Conservation (phyloP, 1,284 basidiomycete species). For the Taiwanofungus camphoratus region DNA sequence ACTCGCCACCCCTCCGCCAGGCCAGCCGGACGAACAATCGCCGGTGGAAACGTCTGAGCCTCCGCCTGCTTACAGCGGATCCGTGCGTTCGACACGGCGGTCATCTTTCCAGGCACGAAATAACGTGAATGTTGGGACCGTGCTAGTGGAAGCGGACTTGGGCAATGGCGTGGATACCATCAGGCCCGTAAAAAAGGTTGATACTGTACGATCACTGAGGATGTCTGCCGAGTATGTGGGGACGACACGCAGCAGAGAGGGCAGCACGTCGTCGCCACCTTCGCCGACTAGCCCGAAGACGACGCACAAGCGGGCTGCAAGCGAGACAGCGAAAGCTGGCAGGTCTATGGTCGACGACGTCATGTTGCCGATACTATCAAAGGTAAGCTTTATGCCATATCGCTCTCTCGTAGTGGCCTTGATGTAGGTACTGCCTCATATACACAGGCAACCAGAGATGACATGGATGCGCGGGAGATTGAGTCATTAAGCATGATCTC, state of each 20-base stretch:
- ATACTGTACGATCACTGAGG: conserved; percentile 71
- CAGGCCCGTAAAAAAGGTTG: conserved; percentile 88
- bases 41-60: conserved; percentile 26
- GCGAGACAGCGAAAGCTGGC: conserved; percentile 64
- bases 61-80: conserved; percentile 33
- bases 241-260: conserved; percentile 51
- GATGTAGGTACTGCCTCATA: neutral
- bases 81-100: conserved; percentile 41
- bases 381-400: conserved; percentile 46
- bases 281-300: conserved; percentile 38
- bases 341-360: conserved; percentile 74
- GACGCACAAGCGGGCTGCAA: conserved; percentile 41
- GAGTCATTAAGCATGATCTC: conserved; percentile 88
- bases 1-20: conserved; percentile 28
- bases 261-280: conserved; percentile 38
- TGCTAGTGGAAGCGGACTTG: conserved; percentile 75
- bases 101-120: conserved; percentile 73
- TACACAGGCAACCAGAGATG: conserved; percentile 67
- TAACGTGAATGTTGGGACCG: conserved; percentile 62
- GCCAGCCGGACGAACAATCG: conserved; percentile 20
- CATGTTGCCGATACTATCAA: conserved; percentile 69
- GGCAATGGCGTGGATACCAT: conserved; percentile 86
- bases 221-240: conserved; percentile 81
- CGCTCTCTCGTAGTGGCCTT: neutral
- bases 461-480: conserved; percentile 83